Conservation (phyloP, 306 rosid genomes). For the Hippophae gyantsensis region DNA sequence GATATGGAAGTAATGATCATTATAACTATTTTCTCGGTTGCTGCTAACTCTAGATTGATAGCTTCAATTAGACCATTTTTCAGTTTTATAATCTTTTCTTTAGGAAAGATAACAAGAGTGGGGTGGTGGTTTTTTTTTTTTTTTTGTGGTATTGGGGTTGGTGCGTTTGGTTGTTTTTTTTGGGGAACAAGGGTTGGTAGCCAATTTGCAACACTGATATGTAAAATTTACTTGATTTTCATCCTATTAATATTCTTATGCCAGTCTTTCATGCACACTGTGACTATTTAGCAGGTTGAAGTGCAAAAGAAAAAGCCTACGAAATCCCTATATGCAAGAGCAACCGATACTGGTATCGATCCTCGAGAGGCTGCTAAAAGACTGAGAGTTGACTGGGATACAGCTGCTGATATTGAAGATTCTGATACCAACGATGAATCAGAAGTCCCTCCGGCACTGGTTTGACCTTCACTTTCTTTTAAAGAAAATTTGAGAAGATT, state of each 20-base stretch:
- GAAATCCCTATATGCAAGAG: conserved; percentile 80
- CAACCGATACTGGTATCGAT: conserved; percentile 81
- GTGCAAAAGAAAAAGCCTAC: conserved; percentile 54
- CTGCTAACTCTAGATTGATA: too few species aligned
- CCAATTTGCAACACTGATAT: too few species aligned
- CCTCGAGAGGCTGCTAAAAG: conserved; percentile 74
- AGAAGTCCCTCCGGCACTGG: conserved; percentile 79
- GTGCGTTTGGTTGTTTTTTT: too few species aligned
- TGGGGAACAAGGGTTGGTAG: not conserved
- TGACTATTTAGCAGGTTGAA: conserved; percentile 39
- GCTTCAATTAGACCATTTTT: too few species aligned
- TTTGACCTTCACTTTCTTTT: conserved; percentile 31
- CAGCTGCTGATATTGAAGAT: conserved; percentile 86
- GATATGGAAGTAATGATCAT: not conserved
- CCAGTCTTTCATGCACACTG: conserved; percentile 1
- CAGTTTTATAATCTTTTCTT: too few species aligned
- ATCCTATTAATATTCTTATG: conserved; percentile 2
- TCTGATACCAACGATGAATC: conserved; percentile 33
- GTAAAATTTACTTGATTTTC: not conserved
- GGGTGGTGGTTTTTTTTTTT: too few species aligned
- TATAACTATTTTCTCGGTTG: too few species aligned
- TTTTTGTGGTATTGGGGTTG: too few species aligned
- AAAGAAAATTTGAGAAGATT: not conserved
- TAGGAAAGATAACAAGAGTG: too few species aligned
- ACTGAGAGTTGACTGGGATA: conserved; percentile 80